Evolutionary conservation across 257 asterid species (phyloP).

Genomic region (Penstemon eatonii): DNA sequence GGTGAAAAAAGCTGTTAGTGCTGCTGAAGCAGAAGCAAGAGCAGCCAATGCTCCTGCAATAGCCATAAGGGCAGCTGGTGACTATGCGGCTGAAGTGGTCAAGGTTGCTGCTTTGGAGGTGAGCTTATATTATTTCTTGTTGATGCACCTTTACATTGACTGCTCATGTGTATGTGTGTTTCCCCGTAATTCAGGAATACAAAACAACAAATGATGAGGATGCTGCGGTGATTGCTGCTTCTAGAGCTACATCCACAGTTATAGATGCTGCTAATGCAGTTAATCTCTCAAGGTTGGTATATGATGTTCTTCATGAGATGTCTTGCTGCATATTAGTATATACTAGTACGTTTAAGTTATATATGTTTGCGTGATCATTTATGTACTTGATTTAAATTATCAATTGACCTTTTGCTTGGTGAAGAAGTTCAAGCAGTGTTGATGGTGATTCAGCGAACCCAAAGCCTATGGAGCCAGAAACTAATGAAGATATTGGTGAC

Average conservation of each 20-base stretch:
- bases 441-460: slow-evolving; percentile 53
- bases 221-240: slow-evolving; percentile 87
- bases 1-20: slow-evolving; percentile 85
- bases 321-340: not conserved
- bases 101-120: slow-evolving; percentile 96
- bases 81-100: slow-evolving; percentile 97
- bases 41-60: slow-evolving; percentile 83
- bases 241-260: slow-evolving; percentile 85
- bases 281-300: slow-evolving; percentile 63
- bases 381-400: slow-evolving; percentile 11
- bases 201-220: slow-evolving; percentile 73
- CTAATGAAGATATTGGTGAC: slow-evolving; percentile 61
- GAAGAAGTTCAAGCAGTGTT: slow-evolving; percentile 49
- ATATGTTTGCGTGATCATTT: not conserved
- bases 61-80: slow-evolving; percentile 92
- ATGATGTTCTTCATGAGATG: slow-evolving; percentile 23
- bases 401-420: slow-evolving; percentile 25
- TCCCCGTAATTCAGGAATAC: slow-evolving; percentile 54
- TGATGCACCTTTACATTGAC: slow-evolving; percentile 14
- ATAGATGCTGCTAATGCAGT: slow-evolving; percentile 87
- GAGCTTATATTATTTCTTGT: slow-evolving; percentile 28
- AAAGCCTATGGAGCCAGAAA: slow-evolving; percentile 52
- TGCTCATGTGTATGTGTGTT: slow-evolving; percentile 19
- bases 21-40: slow-evolving; percentile 99
- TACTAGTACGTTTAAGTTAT: too few species aligned